Percentiles rank a stretch among this genome's conserved stretches.
Evolutionary conservation across 148 eudicot species (phyloP).

Genomic region (Tetragonia tetragonoides): DNA sequence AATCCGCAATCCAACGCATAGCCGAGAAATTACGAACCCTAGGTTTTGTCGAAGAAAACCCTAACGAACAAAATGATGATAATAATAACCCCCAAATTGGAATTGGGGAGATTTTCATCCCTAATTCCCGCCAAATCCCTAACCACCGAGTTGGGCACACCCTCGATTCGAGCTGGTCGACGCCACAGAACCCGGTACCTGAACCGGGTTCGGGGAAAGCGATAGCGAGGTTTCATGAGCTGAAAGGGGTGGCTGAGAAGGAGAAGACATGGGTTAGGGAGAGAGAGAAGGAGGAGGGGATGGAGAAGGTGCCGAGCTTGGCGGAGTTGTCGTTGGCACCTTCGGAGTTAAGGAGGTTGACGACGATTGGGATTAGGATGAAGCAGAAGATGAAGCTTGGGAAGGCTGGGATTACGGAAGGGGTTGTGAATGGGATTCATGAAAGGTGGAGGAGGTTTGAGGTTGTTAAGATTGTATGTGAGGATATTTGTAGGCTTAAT

Average conservation of each 20-base stretch:
- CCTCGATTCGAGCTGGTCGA: constrained; percentile 83
- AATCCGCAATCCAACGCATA: constrained; percentile 85
- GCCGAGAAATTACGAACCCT: constrained; percentile 89
- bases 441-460: constrained; percentile 85
- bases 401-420: constrained; percentile 89
- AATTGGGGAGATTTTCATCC: constrained; percentile 73
- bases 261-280: constrained; percentile 42
- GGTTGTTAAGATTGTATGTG: constrained; percentile 68
- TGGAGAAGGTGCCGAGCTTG: constrained; percentile 48
- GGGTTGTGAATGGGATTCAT: constrained; percentile 91
- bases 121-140: constrained; percentile 57
- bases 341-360: constrained; percentile 68
- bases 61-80: neutral
- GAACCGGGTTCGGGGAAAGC: constrained; percentile 58
- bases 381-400: constrained; percentile 80
- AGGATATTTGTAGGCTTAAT: constrained; percentile 77
- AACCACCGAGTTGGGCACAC: constrained; percentile 82
- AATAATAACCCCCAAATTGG: constrained; percentile 34
- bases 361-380: constrained; percentile 53
- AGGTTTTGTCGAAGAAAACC: constrained; percentile 58
- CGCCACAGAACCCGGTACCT: constrained; percentile 76
- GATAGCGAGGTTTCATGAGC: constrained; percentile 42
- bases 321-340: constrained; percentile 63
- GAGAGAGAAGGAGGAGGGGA: constrained; percentile 25
- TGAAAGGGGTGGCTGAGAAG: constrained; percentile 40